Evolutionary conservation across 345 rosid genomes (phyloP), one percentile per base, ranked within the genome.

Genomic region (Acer campestre): DNA sequence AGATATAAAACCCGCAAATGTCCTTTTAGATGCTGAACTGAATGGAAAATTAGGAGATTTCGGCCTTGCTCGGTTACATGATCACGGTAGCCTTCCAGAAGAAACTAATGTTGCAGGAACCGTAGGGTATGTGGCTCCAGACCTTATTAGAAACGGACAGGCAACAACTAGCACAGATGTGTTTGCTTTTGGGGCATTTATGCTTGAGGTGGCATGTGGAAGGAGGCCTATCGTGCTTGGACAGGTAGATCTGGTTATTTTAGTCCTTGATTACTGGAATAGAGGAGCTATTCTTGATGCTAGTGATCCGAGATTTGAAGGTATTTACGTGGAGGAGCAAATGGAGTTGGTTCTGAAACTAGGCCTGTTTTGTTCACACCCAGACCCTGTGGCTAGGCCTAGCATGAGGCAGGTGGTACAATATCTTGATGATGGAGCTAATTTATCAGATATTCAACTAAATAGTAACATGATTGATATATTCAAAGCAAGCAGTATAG

Each of bases 131-230:
- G 61, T 88, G 1, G 89, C 89, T 22, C 89, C 87, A 0, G 89
- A 88, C 75, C 76, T 78, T 3, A 0, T 83, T 18, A 79, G 79
- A 61, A 88, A 81, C 0, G 88, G 89, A 35, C 85, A 75, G 83
- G 86, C 88, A 42, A 83, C 83, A 0, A 85, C 85, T 8, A 75
- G 64, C 75, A 81, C 83, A 0, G 87, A 88, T 83, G 82, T 85
- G 4, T 88, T 75, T 23, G 84, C 89, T 0, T 88, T 81, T 25
- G 89, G 91, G 31, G 61, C 79, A 18, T 84, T 82, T 22, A 73
- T 83, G 72, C 85, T 86, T 10, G 91, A 86, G 72, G 82, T 88
- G 0, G 85, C 82, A 6, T 83, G 86, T 20, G 91, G 91, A 12
- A 85, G 85, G 53, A 83, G 86, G 61, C 40, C 86, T 14, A 76